Percentiles rank a stretch among this genome's conserved stretches.
phyloP scores from a whole-genome alignment of 2,329 filamentous ascomycete species.

The Colletotrichum sp. region DNA sequence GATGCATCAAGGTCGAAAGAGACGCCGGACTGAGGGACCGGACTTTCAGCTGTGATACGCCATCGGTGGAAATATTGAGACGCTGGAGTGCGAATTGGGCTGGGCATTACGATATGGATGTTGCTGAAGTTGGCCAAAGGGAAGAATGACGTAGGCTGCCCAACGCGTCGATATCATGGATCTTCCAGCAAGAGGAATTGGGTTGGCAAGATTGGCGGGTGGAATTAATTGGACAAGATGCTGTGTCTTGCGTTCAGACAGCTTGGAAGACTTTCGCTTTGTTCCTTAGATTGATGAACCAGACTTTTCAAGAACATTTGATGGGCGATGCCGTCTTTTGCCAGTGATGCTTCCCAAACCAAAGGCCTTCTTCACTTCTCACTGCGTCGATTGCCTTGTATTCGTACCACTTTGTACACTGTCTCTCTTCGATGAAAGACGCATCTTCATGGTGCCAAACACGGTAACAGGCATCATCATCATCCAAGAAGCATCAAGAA shows the following conservation, averaged over 20 bases:
- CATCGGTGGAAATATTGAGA: background rate
- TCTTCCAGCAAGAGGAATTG: background rate
- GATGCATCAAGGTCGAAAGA: background rate
- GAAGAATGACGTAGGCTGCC: accelerated
- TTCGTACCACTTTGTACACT: accelerated
- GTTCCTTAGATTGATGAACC: background rate
- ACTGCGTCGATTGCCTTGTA: background rate
- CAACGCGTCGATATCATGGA: background rate
- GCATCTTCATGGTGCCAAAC: no score
- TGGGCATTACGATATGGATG: no score
- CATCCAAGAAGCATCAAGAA: accelerated
- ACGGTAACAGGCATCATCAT: background rate
- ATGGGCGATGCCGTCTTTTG: accelerated
- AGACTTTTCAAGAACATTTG: accelerated
- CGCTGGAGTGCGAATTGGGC: background rate
- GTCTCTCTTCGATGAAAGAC: background rate
- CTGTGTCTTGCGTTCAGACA: background rate
- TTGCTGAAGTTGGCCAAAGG: background rate
- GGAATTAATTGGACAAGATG: background rate
- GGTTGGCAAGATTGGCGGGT: background rate
- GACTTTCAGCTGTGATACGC: background rate
- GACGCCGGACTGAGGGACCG: background rate
- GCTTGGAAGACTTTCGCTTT: background rate
- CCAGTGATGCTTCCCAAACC: background rate
- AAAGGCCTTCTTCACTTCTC: accelerated